Conservation (phyloP, 805 yeast species). For the Lipomyces yamanashiensis region DNA sequence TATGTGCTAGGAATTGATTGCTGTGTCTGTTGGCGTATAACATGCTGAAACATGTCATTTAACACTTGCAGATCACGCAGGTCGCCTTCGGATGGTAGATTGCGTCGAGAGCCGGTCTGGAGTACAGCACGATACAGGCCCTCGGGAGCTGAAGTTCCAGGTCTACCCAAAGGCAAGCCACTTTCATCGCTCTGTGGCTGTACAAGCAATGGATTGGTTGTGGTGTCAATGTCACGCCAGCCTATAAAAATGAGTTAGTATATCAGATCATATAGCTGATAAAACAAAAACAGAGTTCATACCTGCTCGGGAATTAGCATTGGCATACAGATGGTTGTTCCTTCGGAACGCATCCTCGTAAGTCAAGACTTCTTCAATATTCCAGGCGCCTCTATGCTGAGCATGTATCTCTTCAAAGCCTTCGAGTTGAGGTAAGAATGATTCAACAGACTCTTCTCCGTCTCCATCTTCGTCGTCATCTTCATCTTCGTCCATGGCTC, state of each 20-base stretch:
- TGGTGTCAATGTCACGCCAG: constrained; percentile 24
- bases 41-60: constrained; percentile 28
- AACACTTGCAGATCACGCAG: constrained; percentile 19
- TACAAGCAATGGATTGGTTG: constrained; percentile 31
- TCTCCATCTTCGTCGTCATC: constrained; percentile 43
- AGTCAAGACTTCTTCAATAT: constrained; percentile 22
- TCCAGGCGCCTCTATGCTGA: constrained; percentile 26
- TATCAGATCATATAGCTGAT: background rate
- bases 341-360: constrained; percentile 18
- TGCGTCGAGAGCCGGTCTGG: background rate
- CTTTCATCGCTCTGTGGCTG: constrained; percentile 17
- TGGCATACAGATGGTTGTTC: constrained; percentile 8
- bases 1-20: constrained; percentile 5
- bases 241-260: constrained; percentile 11
- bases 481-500: constrained; percentile 37
- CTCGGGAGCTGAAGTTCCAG: background rate
- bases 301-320: constrained; percentile 11
- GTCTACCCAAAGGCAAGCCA: background rate
- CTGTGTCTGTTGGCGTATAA: constrained; percentile 22
- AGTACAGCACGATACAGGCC: constrained; percentile 6
- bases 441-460: constrained; percentile 31
- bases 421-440: constrained; percentile 4
- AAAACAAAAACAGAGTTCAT: background rate
- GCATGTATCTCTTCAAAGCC: constrained; percentile 27
- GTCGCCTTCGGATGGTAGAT: constrained; percentile 14